Evolutionary conservation across 371 early-diverging fungal genomes (phyloP), one percentile per base, ranked within the genome.

Genomic region (Mucor irregularis): DNA sequence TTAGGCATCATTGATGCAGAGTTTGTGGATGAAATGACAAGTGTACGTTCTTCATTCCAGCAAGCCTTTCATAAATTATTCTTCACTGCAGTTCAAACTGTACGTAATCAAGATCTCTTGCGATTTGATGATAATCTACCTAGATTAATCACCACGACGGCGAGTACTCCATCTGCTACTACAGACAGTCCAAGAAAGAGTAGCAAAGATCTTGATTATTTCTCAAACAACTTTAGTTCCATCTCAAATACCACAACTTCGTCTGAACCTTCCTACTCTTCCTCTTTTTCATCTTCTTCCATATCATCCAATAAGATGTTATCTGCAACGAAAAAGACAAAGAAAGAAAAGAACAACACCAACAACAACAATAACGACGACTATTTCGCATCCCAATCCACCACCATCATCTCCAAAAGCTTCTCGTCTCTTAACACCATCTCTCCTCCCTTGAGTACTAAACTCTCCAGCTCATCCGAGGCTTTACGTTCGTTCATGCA

Each of bases 1-100:
- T 76, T 87, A 76, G 90, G 92, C 19, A 87, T 94, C 46, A 87
- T 93, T 40, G 87, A 88, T 49, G 85, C 89, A 29, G 94, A 95
- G 57, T 94, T 91, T 55, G 68, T 93, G 44, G 74, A 73, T 50
- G 72, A 93, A 63, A 82, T 94, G 80, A 80, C 89, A 16, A 70
- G 83, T 5, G 87, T 92, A 4, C 84, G 94, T 0, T 85, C 87
- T 9, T 78, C 89, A 0, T 94, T 91, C 58, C 90, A 90, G 50
- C 82, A 80, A 10, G 91, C 94, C 1, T 96, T 96, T 54, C 75
- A 87, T 37, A 84, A 89, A 16, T 77, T 94, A 7, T 91, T 96
- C 30, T 68, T 84, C 6, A 86, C 89, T 31, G 95, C 94, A 16
- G 76, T 91, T 34, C 76, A 82, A 9, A 83, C 89, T 0, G 86